Evolutionary conservation across 1,139 yeast species (phyloP).

Genomic region (Suhomyces atakaporum): DNA sequence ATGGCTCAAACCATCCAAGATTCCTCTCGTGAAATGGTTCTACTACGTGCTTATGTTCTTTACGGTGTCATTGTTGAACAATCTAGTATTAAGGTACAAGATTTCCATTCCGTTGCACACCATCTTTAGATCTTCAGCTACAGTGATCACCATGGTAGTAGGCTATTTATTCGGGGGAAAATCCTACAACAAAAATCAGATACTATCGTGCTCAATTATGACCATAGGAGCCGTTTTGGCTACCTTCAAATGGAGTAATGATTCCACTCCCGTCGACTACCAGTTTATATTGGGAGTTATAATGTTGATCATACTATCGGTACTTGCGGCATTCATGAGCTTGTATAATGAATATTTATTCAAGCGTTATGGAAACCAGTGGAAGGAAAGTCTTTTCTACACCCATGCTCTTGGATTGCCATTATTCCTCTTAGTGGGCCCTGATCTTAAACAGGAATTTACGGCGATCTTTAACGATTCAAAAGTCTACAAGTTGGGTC

Average conservation of each 20-base stretch:
- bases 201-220: constrained; percentile 52
- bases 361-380: constrained; percentile 53
- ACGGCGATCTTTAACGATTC: constrained; percentile 14
- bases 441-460: constrained; percentile 20
- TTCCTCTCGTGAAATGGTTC: constrained; percentile 54
- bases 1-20: constrained; percentile 33
- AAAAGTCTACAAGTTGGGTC: neutral
- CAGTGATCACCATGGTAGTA: constrained; percentile 60
- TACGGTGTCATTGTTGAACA: constrained; percentile 55
- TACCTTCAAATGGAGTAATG: constrained; percentile 27
- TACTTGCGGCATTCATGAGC: constrained; percentile 56
- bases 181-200: constrained; percentile 47
- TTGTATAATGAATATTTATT: constrained; percentile 55
- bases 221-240: constrained; percentile 61
- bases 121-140: constrained; percentile 65
- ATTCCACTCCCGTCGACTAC: constrained; percentile 6
- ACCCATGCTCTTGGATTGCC: constrained; percentile 61
- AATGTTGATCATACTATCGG: constrained; percentile 47
- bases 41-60: constrained; percentile 54
- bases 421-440: constrained; percentile 43
- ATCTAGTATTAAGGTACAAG: constrained; percentile 57
- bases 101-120: constrained; percentile 70
- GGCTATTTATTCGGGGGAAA: constrained; percentile 52
- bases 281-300: constrained; percentile 44
- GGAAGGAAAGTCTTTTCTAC: constrained; percentile 69